Percentiles rank a stretch among this genome's conserved stretches.
These are phyloP conservation scores for Linnemannia zychae DNA, from an alignment of 192 early-diverging fungal species.

Conservation along the genomic window DNA sequence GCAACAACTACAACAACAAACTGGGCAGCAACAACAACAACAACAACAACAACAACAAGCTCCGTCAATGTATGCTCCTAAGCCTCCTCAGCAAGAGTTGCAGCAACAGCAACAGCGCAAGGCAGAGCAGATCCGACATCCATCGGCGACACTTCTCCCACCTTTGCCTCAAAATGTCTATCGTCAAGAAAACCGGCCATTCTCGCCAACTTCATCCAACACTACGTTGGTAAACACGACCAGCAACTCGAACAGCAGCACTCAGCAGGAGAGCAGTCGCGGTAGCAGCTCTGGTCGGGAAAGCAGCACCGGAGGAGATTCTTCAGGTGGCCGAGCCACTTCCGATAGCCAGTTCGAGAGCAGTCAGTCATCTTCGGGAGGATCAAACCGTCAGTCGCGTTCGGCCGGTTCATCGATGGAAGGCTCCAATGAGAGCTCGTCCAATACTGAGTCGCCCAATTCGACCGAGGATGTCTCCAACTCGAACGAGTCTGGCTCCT, in stretches of 20 bases:
- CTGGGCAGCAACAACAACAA: not conserved
- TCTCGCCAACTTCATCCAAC: constrained; percentile 35
- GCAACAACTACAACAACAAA: not conserved
- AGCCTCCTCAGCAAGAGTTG: not conserved
- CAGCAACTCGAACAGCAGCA: constrained; percentile 22
- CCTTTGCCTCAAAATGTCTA: constrained; percentile 24
- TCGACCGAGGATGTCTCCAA: constrained; percentile 36
- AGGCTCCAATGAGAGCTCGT: constrained; percentile 31
- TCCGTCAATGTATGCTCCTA: not conserved
- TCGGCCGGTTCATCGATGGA: not conserved
- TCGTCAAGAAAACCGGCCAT: constrained; percentile 10
- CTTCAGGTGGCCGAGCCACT: constrained; percentile 8
- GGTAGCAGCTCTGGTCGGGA: constrained; percentile 26
- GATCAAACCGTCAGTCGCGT: constrained; percentile 22
- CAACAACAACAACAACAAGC: constrained; percentile 10
- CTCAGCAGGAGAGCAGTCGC: constrained; percentile 26
- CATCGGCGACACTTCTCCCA: constrained; percentile 21
- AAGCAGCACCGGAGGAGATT: constrained; percentile 11
- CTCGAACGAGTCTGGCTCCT: constrained; percentile 41
- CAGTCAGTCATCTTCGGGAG: not conserved
- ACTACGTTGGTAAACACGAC: constrained; percentile 34
- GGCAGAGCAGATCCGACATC: constrained; percentile 3
- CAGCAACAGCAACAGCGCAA: constrained; percentile 15
- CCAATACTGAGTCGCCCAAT: constrained; percentile 43
- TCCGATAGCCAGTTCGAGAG: constrained; percentile 18